These are phyloP conservation scores for Chiua virens DNA, from an alignment of 768 basidiomycete genomes.

Conservation along the genomic window DNA sequence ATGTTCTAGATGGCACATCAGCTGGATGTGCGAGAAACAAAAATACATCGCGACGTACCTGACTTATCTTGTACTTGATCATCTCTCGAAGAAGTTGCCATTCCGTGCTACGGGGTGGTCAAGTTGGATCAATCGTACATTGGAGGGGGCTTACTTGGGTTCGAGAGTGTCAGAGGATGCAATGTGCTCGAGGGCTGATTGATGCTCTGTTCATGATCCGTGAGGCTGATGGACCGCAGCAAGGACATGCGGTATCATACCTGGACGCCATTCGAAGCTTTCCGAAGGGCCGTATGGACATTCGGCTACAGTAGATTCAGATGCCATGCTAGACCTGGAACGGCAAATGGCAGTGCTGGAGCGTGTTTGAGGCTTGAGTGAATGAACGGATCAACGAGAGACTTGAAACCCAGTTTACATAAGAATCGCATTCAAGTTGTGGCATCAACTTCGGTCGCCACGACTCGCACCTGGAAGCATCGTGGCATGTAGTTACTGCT, in stretches of 20 bases:
- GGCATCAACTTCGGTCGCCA: too few relatives aligned
- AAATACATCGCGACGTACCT: conserved; percentile 42
- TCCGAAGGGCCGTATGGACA: conserved; percentile 11
- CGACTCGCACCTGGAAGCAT: too few relatives aligned
- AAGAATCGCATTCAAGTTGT: too few relatives aligned
- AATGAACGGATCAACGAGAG: too few relatives aligned
- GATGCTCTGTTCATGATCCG: conserved; percentile 48
- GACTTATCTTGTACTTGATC: conserved; percentile 68
- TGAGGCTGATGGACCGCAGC: conserved; percentile 1
- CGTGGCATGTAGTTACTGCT: too few relatives aligned
- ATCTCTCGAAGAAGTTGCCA: conserved; percentile 70
- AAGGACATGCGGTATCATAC: conserved; percentile 30
- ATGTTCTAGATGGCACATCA: conserved; percentile 43
- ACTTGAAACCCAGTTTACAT: too few relatives aligned
- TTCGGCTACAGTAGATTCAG: conserved; percentile 7
- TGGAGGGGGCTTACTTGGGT: conserved; percentile 38
- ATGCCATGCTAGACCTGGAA: conserved; percentile 14
- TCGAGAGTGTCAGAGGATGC: conserved; percentile 65
- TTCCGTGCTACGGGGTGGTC: conserved; percentile 47
- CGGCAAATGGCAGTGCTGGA: background rate
- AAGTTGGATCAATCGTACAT: conserved; percentile 10
- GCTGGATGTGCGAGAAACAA: background rate
- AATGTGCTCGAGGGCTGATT: conserved; percentile 56
- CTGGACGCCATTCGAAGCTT: conserved; percentile 52
- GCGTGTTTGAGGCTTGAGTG: too few relatives aligned